Evolutionary conservation across 208 protist species (phyloP), one percentile per base, ranked within the genome.

Genomic region (Leptomonas seymouri): DNA sequence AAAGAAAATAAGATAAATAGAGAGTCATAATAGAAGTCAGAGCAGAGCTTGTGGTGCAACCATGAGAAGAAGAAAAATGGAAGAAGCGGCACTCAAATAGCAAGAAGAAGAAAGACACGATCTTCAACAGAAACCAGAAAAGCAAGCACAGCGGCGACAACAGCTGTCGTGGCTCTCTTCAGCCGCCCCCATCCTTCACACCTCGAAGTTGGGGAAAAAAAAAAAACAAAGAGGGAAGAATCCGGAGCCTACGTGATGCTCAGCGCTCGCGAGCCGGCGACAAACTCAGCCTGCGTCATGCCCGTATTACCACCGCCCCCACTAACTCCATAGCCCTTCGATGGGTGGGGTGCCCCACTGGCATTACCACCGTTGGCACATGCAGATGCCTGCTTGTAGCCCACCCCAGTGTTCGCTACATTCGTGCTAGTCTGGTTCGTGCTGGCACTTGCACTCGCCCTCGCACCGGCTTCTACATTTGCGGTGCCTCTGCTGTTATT

Each of bases 231-330:
- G 18, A n/a, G 23, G 3, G 51, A 16, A 21, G 28, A 39, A 14
- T 31, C 2, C n/a, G 28, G 31, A 27, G 20, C 6, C 15, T 74
- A 74, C 21, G 60, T 23, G 27, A 74, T 74, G 44, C 53, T 67
- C 41, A 74, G 20, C 46, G 60, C 60, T 2, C 50, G 68, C 7
- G 60, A 36, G 27, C 59, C 42, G n/a, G 50, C 21, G n/a, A 30
- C 68, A 39, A 67, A 55, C 20, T 74, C 68, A 20, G 48, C 42
- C 12, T 59, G 60, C 30, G 68, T 62, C 54, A 60, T 62, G 12
- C 21, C n/a, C 14, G 54, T 42, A 20, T 46, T 50, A 21, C 36
- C 48, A n/a, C 55, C 48, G 42, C 45, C 31, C 20, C 36, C n/a
- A 27, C 16, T 49, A 16, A 49, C 36, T 6, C 12, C 39, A 21